Evolutionary conservation across 805 yeast species (phyloP).

Genomic region (Saturnispora saitoi): DNA sequence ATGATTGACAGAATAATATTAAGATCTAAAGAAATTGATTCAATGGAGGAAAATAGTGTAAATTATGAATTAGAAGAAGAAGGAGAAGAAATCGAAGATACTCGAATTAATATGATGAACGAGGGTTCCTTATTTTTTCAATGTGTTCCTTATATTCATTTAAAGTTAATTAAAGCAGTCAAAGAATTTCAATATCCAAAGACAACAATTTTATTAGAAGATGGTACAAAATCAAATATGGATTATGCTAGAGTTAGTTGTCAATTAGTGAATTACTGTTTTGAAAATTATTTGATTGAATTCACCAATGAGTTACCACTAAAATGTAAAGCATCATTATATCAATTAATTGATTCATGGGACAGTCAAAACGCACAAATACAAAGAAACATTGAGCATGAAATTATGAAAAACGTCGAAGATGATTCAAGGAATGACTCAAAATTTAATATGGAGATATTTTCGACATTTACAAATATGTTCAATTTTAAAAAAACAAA

Average conservation of each 20-base stretch:
- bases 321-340: conserved; percentile 26
- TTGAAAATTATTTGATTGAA: conserved; percentile 28
- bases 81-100: conserved; percentile 2
- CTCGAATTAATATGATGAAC: conserved; percentile 26
- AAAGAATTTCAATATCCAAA: conserved; percentile 23
- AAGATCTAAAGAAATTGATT: conserved; percentile 29
- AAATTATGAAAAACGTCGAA: conserved; percentile 29
- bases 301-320: conserved; percentile 28
- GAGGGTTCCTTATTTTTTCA: conserved; percentile 29
- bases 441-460: conserved; percentile 36
- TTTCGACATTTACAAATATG: conserved; percentile 57
- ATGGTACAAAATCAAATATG: conserved; percentile 15
- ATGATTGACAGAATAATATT: conserved; percentile 25
- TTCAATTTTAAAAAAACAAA: conserved; percentile 34
- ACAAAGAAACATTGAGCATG: conserved; percentile 32
- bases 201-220: conserved; percentile 10
- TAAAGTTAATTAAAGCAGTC: conserved; percentile 20
- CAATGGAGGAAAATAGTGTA: conserved; percentile 8
- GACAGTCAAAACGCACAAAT: conserved; percentile 29
- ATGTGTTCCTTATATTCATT: conserved; percentile 29
- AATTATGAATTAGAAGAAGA: not conserved
- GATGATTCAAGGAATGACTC: conserved; percentile 27
- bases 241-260: conserved; percentile 24
- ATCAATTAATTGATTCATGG: conserved; percentile 31
- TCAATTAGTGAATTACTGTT: conserved; percentile 30